Evolutionary conservation across 73 alveolate species (phyloP).

Genomic region (Durusdinium trenchii): DNA sequence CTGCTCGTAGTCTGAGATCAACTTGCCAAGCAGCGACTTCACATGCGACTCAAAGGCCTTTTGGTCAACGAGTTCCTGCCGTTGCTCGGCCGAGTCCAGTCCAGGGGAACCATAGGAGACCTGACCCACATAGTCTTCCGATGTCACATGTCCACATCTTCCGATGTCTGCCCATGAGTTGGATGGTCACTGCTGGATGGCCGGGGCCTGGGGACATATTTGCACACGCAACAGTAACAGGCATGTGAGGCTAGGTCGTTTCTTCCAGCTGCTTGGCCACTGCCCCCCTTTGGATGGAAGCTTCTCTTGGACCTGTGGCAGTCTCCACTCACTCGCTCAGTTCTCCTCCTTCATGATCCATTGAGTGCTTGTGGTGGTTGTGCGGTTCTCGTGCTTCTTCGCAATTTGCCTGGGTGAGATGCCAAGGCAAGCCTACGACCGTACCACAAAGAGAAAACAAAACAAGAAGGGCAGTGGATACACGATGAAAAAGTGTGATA

Average conservation of each 20-base stretch:
- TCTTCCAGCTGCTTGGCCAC: no score
- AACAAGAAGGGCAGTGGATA: neutral
- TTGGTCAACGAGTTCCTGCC: slow-evolving; percentile 75
- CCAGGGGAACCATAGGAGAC: no score
- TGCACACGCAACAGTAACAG: no score
- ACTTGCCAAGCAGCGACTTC: slow-evolving; percentile 55
- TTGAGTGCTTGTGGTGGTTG: slow-evolving; percentile 38
- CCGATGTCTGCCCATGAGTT: no score
- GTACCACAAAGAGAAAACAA: neutral
- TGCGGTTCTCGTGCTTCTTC: slow-evolving; percentile 10
- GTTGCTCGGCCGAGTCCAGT: no score
- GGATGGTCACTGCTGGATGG: no score
- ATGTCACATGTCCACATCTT: no score
- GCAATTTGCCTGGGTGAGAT: slow-evolving; percentile 38
- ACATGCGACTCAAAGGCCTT: slow-evolving; percentile 73
- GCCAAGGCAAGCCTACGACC: no score
- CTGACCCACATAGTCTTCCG: no score
- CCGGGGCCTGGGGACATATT: no score
- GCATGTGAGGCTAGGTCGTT: no score
- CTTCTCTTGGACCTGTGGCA: neutral
- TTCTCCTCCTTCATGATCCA: slow-evolving; percentile 87
- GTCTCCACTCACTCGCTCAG: neutral
- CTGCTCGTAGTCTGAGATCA: neutral
- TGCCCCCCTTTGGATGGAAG: no score
- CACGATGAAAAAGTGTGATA: neutral